Base-by-base conservation (phyloP, 2,329 filamentous ascomycete species). In the Clonostachys chloroleuca region DNA sequence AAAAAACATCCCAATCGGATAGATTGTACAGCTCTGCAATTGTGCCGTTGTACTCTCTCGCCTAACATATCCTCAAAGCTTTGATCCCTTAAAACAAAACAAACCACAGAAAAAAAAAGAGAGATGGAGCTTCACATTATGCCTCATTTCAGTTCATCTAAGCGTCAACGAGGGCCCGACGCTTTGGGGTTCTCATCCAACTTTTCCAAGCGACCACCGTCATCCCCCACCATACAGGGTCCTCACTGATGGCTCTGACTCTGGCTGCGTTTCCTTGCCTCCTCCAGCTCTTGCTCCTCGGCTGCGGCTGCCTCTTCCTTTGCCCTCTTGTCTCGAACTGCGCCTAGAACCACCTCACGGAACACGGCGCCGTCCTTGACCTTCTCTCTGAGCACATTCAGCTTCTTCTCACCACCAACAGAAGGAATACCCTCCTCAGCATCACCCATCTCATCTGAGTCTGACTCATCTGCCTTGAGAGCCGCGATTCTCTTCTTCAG, bases 401-500 rank as follows among this genome's bases (percentile, higher is more conserved):
- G 5, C 43, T 52, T 52, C 47, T 42, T 49, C 18, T 51, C 47
- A 33, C 37, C 35, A 12, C 16, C 9, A 37, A 54, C 54, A 35
- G 51, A 44, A 35, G 49, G 45, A 12, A 50, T 67, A 42, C 81
- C 79, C 35, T 84, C 81, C 45, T 83, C 65, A 56, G 87, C 80
- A 45, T 78, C 78, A 30, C 84, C 83, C 60, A 92, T 83, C 49
- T 85, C 84, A 50, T 94, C 83, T 6, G 76, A 73, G 54, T 87
- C 90, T 54, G 96, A 91, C 60, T 96, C 92, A 65, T 94, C 87
- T 74, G 95, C 86, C 72, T 91, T 95, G 72, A 99, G 86, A 34
- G 88, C 81, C 65, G 96, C 90, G 72, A 99, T 97, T 54, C 92
- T 89, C 72, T 96, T 96, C 54, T 90, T 84, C 47, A 99, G 83